phyloP scores from a whole-genome alignment of 768 basidiomycete genomes.

The Gautieria morchelliformis region DNA sequence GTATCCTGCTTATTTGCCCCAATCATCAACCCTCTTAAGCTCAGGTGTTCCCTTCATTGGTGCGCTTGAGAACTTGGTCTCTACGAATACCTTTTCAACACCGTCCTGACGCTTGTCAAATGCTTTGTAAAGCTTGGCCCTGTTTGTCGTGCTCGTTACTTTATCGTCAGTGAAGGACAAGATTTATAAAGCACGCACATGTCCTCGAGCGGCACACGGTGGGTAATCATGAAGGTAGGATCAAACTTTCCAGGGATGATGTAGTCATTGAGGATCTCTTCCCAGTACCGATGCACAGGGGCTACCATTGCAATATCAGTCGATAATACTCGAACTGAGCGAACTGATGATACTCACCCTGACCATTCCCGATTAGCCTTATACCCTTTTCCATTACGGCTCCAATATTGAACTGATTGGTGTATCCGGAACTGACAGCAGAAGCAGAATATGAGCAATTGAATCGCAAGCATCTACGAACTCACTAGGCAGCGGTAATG shows the following conservation, averaged over 20 bases:
- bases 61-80: conserved; percentile 46
- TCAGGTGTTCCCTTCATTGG: conserved; percentile 42
- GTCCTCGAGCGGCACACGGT: conserved; percentile 58
- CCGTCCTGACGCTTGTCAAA: conserved; percentile 51
- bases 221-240: conserved; percentile 47
- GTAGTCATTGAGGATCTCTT: conserved; percentile 56
- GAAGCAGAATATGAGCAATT: neutral
- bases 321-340: neutral
- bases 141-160: conserved; percentile 3
- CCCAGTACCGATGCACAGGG: conserved; percentile 67
- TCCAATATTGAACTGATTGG: conserved; percentile 61
- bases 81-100: conserved; percentile 66
- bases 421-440: conserved; percentile 36
- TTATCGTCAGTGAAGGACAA: neutral
- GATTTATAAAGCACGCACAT: conserved; percentile 22
- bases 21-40: conserved; percentile 46
- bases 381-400: conserved; percentile 73
- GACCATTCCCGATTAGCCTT: conserved; percentile 62
- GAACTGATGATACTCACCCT: conserved; percentile 19
- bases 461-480: neutral
- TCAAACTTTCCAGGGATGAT: conserved; percentile 59
- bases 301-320: conserved; percentile 21
- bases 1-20: conserved; percentile 13
- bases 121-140: conserved; percentile 47
- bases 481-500: conserved; percentile 52